Evolutionary conservation across 345 rosid species (phyloP).

Genomic region (Salix arbutifolia): DNA sequence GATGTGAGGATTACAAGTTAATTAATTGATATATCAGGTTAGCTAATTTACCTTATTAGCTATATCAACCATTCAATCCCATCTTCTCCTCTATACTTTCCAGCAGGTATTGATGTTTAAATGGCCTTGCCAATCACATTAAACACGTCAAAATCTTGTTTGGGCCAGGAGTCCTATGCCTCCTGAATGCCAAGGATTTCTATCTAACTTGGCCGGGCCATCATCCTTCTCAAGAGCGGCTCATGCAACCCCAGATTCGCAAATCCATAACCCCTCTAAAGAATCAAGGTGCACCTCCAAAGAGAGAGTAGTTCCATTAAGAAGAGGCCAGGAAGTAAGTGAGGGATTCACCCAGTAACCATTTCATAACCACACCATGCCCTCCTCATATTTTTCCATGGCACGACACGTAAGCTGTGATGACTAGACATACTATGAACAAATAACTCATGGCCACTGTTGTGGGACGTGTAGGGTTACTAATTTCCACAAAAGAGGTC

Average conservation of each 20-base stretch:
- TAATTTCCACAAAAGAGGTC: conserved; percentile 11
- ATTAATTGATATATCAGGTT: background rate
- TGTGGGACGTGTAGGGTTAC: conserved; percentile 8
- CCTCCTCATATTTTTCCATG: background rate
- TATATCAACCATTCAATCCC: background rate
- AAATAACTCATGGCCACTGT: conserved; percentile 1
- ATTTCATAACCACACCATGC: background rate
- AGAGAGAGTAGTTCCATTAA: conserved; percentile 21
- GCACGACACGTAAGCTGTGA: background rate
- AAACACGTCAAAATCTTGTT: background rate
- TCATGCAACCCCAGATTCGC: background rate
- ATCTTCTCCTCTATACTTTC: background rate
- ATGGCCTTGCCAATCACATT: background rate
- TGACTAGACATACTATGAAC: background rate
- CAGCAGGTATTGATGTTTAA: background rate
- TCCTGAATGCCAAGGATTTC: background rate
- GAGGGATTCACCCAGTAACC: background rate
- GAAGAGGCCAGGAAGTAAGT: conserved; percentile 18
- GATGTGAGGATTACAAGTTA: background rate
- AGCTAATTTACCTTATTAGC: background rate
- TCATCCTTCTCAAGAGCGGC: background rate
- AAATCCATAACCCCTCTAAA: background rate
- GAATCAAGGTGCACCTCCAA: conserved; percentile 20
- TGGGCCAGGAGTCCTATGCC: too few species aligned
- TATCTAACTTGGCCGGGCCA: background rate